These are phyloP conservation scores for Hypericum perforatum DNA, from an alignment of 345 rosid genomes.

Conservation along the genomic window DNA sequence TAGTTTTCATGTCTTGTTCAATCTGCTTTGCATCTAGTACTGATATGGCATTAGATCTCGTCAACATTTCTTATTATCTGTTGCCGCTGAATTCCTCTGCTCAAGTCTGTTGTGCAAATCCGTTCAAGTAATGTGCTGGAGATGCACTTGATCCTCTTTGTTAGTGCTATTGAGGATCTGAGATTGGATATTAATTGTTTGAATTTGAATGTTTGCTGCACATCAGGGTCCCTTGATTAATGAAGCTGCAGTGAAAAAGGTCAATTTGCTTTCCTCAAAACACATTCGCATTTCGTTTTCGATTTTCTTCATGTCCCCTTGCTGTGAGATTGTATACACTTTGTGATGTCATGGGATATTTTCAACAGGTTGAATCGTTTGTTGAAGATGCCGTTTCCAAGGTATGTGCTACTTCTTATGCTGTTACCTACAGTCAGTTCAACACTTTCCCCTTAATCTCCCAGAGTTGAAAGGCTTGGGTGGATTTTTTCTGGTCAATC, in stretches of 20 bases:
- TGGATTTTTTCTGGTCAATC: too few relatives aligned
- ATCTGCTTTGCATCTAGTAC: background rate
- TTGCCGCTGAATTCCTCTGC: too few relatives aligned
- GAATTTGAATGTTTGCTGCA: too few relatives aligned
- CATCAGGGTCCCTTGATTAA: slow-evolving; percentile 91
- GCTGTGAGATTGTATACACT: slow-evolving; percentile 10
- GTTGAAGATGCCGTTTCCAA: slow-evolving; percentile 78
- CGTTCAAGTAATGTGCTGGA: too few relatives aligned
- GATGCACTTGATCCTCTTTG: too few relatives aligned
- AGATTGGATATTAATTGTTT: too few relatives aligned
- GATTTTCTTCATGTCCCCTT: slow-evolving; percentile 7
- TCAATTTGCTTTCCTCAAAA: slow-evolving; percentile 16
- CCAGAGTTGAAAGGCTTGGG: background rate
- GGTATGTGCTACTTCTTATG: slow-evolving; percentile 32
- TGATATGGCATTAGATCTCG: too few relatives aligned
- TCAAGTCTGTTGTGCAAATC: too few relatives aligned
- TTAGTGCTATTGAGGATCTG: too few relatives aligned
- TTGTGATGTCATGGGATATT: slow-evolving; percentile 10
- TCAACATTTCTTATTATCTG: too few relatives aligned
- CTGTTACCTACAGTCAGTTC: too few relatives aligned
- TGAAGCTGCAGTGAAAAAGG: slow-evolving; percentile 88
- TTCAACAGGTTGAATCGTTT: slow-evolving; percentile 68
- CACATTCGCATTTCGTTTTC: slow-evolving; percentile 3
- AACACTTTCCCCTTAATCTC: background rate
- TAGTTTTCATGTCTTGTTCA: background rate